Conservation (phyloP, 345 rosid genomes). For the Arabidopsis arenosa region DNA sequence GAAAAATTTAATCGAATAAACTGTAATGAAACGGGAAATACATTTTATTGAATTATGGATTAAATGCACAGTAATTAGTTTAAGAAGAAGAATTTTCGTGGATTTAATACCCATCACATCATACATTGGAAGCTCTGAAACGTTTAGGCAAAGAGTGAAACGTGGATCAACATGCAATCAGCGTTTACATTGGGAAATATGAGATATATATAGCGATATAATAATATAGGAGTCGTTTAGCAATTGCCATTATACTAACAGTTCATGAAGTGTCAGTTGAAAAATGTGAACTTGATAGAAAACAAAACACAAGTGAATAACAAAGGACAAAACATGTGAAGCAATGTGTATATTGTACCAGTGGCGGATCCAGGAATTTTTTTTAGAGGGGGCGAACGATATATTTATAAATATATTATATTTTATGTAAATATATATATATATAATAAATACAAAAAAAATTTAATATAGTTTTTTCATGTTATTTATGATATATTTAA, state of each 20-base stretch:
- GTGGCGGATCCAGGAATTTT: too few species aligned
- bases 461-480: too few species aligned
- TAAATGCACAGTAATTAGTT: neutral
- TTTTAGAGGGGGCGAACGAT: too few species aligned
- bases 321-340: conserved; percentile 39
- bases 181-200: conserved; percentile 25
- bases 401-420: too few species aligned
- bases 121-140: neutral
- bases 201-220: neutral
- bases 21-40: conserved; percentile 9
- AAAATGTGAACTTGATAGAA: conserved; percentile 26
- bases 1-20: conserved; percentile 15
- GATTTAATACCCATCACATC: neutral
- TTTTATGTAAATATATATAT: too few species aligned
- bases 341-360: conserved; percentile 5
- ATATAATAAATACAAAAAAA: too few species aligned
- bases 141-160: conserved; percentile 15
- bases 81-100: neutral
- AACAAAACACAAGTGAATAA: conserved; percentile 11
- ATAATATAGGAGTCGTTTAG: neutral
- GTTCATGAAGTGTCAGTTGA: conserved; percentile 9
- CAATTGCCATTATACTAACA: neutral
- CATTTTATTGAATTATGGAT: neutral
- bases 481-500: too few species aligned
- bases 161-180: conserved; percentile 28